phyloP scores from a whole-genome alignment of 2,329 filamentous ascomycete genomes.

The Alternaria gaisen region DNA sequence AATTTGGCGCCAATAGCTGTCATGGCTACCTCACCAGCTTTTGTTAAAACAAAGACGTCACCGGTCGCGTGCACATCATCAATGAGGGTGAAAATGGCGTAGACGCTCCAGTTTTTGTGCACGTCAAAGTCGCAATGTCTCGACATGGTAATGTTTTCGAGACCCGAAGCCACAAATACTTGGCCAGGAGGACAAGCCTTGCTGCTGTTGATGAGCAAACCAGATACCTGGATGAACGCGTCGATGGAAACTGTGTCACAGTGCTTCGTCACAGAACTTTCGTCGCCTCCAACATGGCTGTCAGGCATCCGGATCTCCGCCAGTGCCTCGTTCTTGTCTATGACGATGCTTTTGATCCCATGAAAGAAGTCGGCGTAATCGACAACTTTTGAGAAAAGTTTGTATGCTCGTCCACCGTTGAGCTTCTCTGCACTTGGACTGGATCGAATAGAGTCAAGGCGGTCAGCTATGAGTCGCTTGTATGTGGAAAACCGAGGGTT shows the following conservation, averaged over 20 bases:
- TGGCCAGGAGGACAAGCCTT: constrained; percentile 17
- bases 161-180: constrained; percentile 24
- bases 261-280: constrained; percentile 16
- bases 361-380: constrained; percentile 22
- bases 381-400: constrained; percentile 27
- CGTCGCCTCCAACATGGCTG: constrained; percentile 15
- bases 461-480: constrained; percentile 19
- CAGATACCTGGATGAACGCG: constrained; percentile 28
- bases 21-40: constrained; percentile 11
- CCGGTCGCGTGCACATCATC: constrained; percentile 16
- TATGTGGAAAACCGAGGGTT: constrained; percentile 15
- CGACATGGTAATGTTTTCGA: constrained; percentile 24
- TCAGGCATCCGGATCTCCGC: constrained; percentile 15
- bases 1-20: constrained; percentile 23
- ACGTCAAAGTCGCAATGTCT: constrained; percentile 10
- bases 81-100: constrained; percentile 13
- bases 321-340: constrained; percentile 23
- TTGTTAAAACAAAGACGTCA: constrained; percentile 22
- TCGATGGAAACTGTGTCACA: constrained; percentile 30
- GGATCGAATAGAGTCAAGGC: constrained; percentile 6
- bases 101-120: constrained; percentile 17
- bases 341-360: constrained; percentile 22
- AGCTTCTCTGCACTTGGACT: constrained; percentile 17
- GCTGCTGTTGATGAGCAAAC: constrained; percentile 30
- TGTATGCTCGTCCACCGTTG: constrained; percentile 23